Conservation (phyloP, 768 basidiomycete genomes). For the Kwoniella heveanensis region DNA sequence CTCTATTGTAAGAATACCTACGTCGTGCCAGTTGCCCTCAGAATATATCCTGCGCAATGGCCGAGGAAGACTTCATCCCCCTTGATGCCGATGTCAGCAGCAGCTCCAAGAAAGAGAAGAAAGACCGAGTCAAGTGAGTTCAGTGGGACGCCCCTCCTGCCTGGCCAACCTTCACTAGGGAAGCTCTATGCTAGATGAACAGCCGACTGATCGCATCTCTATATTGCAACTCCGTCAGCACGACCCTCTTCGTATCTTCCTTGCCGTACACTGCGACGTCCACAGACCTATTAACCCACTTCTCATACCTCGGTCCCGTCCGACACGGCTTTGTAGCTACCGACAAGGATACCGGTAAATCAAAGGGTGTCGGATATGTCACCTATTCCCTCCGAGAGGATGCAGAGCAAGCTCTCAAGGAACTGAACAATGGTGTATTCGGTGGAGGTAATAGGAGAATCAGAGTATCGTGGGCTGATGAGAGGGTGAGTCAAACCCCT, state of each 20-base stretch:
- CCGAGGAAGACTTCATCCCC: constrained; percentile 31
- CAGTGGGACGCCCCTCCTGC: no score
- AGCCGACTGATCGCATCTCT: no score
- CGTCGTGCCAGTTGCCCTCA: background rate
- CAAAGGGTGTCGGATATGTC: constrained; percentile 96
- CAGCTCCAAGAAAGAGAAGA: constrained; percentile 26
- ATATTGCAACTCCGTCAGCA: constrained; percentile 29
- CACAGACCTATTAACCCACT: constrained; percentile 83
- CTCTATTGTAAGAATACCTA: background rate
- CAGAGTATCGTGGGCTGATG: constrained; percentile 77
- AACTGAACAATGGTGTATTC: constrained; percentile 68
- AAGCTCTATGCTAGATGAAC: no score
- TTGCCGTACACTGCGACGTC: constrained; percentile 88
- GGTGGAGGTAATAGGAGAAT: constrained; percentile 69
- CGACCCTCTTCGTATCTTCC: constrained; percentile 91
- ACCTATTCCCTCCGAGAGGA: constrained; percentile 88
- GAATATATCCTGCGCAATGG: constrained; percentile 17
- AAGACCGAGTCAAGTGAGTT: constrained; percentile 48
- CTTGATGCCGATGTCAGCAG: constrained; percentile 7
- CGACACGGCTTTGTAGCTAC: constrained; percentile 90
- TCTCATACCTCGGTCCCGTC: constrained; percentile 94
- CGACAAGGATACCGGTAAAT: constrained; percentile 62
- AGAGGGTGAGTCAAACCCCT: constrained; percentile 62
- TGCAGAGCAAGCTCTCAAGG: constrained; percentile 71
- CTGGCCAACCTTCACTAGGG: no score